A percentile compares a stretch with the other conserved stretches of the same genome.
Evolutionary conservation across 129 eudicot genomes (phyloP).

Genomic region (Centella asiatica): DNA sequence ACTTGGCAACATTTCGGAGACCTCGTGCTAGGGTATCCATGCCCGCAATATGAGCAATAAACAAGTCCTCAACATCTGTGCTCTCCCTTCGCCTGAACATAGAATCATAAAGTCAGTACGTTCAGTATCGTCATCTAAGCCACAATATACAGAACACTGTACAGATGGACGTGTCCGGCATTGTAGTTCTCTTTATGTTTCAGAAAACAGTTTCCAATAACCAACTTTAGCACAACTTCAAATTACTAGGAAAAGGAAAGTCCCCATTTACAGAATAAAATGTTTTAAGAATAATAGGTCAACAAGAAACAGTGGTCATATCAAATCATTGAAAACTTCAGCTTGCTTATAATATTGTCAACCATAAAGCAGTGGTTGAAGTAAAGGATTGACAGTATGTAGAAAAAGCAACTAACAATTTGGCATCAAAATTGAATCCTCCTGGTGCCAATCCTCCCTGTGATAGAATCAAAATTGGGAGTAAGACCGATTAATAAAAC

Average conservation of each 20-base stretch:
- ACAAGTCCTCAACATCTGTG: conserved; percentile 94
- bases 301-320: too few species aligned
- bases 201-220: too few species aligned
- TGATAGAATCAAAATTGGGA: conserved; percentile 3
- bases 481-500: background rate
- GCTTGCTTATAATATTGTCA: too few species aligned
- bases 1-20: conserved; percentile 78
- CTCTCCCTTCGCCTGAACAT: conserved; percentile 85
- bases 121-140: background rate
- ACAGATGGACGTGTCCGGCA: too few species aligned
- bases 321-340: background rate
- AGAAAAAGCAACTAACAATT: conserved; percentile 55
- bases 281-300: too few species aligned
- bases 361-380: too few species aligned
- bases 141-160: background rate
- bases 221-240: too few species aligned
- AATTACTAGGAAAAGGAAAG: too few species aligned
- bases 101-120: conserved; percentile 5
- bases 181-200: too few species aligned
- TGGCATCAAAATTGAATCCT: conserved; percentile 97
- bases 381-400: too few species aligned
- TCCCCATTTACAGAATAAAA: too few species aligned
- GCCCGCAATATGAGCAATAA: conserved; percentile 89
- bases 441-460: conserved; percentile 99
- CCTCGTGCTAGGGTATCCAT: conserved; percentile 98